phyloP scores from a whole-genome alignment of 176 grass and related monocot genomes.

The barley (Hordeum vulgare) region DNA sequence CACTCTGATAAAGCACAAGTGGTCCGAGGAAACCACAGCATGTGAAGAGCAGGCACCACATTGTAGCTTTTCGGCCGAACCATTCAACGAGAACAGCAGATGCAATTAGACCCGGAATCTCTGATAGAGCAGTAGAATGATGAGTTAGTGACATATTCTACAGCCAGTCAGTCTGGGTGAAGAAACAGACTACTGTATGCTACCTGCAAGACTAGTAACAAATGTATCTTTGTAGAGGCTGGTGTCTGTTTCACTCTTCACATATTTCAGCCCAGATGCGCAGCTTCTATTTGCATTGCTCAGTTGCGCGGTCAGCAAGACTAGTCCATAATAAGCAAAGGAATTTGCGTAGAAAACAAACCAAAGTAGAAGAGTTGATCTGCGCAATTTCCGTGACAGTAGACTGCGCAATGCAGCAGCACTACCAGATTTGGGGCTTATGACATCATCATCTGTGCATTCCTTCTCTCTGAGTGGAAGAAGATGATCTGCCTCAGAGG shows the following conservation, averaged over 20 bases:
- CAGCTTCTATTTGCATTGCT: conserved; percentile 43
- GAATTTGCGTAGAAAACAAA: conserved; percentile 73
- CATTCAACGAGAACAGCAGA: conserved; percentile 57
- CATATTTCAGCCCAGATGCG: conserved; percentile 15
- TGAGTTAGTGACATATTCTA: neutral
- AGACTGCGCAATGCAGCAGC: conserved; percentile 35
- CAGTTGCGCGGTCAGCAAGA: conserved; percentile 62
- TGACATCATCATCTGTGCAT: conserved; percentile 2
- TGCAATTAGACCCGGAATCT: conserved; percentile 63
- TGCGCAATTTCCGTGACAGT: conserved; percentile 48
- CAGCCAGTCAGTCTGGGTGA: neutral
- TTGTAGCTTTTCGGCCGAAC: conserved; percentile 68
- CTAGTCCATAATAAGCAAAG: conserved; percentile 82
- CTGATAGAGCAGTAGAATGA: conserved; percentile 24
- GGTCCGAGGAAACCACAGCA: conserved; percentile 66
- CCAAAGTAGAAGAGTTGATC: conserved; percentile 81
- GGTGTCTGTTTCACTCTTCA: neutral
- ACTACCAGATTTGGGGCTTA: conserved; percentile 26
- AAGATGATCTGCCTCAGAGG: conserved; percentile 42
- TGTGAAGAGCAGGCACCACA: conserved; percentile 57
- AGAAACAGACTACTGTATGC: neutral
- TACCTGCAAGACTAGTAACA: conserved; percentile 75
- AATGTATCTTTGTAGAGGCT: conserved; percentile 74
- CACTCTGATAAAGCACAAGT: conserved; percentile 54
- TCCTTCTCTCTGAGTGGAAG: conserved; percentile 16